Evolutionary conservation across 768 basidiomycete species (phyloP), one percentile per base, ranked within the genome.

Genomic region (Boletus bicolor): DNA sequence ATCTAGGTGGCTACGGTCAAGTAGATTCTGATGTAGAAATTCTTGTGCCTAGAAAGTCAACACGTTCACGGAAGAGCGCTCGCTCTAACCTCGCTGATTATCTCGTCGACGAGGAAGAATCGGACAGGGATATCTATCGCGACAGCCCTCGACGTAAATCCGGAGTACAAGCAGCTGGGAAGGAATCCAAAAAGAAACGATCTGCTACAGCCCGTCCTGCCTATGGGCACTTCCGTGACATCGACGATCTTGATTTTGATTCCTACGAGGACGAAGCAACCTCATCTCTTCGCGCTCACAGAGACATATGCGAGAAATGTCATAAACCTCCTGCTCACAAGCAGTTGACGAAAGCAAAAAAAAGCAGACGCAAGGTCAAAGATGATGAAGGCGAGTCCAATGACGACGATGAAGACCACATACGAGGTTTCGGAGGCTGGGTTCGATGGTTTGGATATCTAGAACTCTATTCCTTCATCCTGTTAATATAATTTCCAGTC

Each of bases 271-370:
- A 86, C 50, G 82, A 85, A 32, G 82, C 82, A 34, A 76, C 75
- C 4, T 78, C 71, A n/a, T 65, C 77, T 21, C 73, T 90, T 49
- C 71, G 82, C n/a, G 72, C 69, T 12, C 90, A 92, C 70, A 79
- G 88, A 45, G 59, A 70, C 43, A 69, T 79, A 1, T 92, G 90
- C 68, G 89, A 91, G 67, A 92, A 83, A 66, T 92, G 90, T 57
- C 82, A 83, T 55, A 68, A 72, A 21, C 61, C 59, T 41, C 87
- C 90, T 4, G 78, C 85, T 26, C 85, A 91, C 63, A 59, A 75
- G 35, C 74, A 79, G 39, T 63, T 88, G 48, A 68, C 30, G 38
- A 78, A 73, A 61, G 74, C 74, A 48, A 82, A 75, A 50, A 70
- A 62, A 56, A 76, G 72, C 45, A 49, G 53, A 46, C 75, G 70